A percentile compares a stretch with the other conserved stretches of the same genome.
phyloP scores from a whole-genome alignment of 352 stramenopile species.

The Aphanomyces astaci region DNA sequence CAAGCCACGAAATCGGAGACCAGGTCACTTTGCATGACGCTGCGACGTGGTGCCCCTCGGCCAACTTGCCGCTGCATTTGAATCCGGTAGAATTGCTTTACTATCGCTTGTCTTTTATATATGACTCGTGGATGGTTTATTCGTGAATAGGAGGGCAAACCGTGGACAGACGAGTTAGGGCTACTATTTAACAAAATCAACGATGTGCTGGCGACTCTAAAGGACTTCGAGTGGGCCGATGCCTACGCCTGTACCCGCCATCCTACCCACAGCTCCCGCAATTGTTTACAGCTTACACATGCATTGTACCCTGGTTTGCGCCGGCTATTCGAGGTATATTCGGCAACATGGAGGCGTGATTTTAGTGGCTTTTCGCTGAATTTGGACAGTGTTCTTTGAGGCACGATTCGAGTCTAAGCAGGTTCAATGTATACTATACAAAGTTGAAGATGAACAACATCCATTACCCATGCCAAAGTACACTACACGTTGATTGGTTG shows the following conservation, averaged over 20 bases:
- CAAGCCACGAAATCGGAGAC: background rate
- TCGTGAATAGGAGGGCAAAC: too few species aligned
- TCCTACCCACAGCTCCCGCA: background rate
- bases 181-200: background rate
- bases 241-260: background rate
- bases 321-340: slow-evolving; percentile 8
- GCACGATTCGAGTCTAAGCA: too few species aligned
- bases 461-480: too few species aligned
- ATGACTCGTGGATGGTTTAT: too few species aligned
- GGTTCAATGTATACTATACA: too few species aligned
- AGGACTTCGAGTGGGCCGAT: background rate
- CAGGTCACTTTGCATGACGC: background rate
- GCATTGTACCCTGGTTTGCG: background rate
- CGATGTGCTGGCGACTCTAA: background rate
- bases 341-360: too few species aligned
- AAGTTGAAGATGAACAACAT: too few species aligned
- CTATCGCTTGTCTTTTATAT: too few species aligned
- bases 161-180: background rate
- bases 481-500: too few species aligned
- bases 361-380: too few species aligned
- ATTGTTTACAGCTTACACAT: background rate
- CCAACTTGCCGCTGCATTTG: background rate
- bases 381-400: too few species aligned
- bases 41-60: background rate
- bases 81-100: background rate